Conservation (phyloP, 2,329 filamentous ascomycete genomes). For the Gyromitra esculenta region DNA sequence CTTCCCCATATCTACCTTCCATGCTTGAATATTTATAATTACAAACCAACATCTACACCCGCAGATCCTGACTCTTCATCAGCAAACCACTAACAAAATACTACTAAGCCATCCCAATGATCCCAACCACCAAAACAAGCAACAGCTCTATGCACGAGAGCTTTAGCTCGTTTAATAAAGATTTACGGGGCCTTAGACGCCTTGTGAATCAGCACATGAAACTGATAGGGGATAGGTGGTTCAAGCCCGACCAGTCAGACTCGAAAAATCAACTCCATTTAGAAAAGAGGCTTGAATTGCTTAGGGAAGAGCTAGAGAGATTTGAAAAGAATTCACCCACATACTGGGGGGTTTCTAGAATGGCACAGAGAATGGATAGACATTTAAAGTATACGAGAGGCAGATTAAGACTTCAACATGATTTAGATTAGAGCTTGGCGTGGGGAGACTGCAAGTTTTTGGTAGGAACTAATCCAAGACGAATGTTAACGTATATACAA, state of each 20-base stretch:
- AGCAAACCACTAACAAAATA: background rate
- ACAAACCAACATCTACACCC: background rate
- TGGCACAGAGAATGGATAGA: background rate
- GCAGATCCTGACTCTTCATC: background rate
- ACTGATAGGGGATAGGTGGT: background rate
- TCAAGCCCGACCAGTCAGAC: background rate
- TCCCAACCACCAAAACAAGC: background rate
- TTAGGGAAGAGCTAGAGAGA: background rate
- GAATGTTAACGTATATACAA: background rate
- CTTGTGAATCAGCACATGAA: background rate
- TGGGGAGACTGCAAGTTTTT: background rate
- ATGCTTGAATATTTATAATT: background rate
- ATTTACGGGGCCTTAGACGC: conserved; percentile 3
- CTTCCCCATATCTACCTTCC: background rate
- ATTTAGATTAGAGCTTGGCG: background rate
- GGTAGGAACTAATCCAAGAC: no score
- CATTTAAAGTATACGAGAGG: conserved; percentile 5
- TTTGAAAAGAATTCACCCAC: conserved; percentile 4
- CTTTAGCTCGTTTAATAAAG: conserved; percentile 5
- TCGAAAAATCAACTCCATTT: background rate
- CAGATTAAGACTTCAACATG: background rate
- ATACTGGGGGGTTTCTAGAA: conserved; percentile 8
- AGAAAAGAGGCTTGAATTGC: background rate
- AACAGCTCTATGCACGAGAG: background rate
- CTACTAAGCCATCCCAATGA: background rate